Percentiles rank a stretch among this genome's conserved stretches.
Conservation (phyloP, 345 rosid species). For the Populus ilicifolia region DNA sequence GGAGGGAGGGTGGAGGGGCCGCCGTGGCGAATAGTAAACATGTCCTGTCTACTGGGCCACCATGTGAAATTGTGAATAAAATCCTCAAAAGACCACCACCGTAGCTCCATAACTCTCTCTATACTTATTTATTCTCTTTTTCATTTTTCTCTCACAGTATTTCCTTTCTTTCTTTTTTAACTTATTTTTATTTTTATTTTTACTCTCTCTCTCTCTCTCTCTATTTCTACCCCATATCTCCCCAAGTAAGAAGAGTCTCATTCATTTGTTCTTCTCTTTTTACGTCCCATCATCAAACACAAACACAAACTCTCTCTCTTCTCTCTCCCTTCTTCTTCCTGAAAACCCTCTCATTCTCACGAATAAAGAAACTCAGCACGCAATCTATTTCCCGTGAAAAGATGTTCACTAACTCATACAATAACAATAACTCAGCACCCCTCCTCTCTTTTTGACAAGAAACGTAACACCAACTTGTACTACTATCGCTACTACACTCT, state of each 20-base stretch:
- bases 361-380: slow-evolving; percentile 7
- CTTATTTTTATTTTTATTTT: neutral
- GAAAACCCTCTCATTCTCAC: slow-evolving; percentile 11
- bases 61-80: slow-evolving; percentile 10
- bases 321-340: neutral
- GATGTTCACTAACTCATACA: neutral
- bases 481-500: neutral
- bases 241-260: neutral
- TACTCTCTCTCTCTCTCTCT: neutral
- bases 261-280: slow-evolving; percentile 12
- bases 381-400: slow-evolving; percentile 6
- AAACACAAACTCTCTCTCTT: neutral
- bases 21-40: slow-evolving; percentile 24
- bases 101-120: neutral
- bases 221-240: too few relatives aligned
- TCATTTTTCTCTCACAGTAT: neutral
- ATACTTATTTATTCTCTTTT: too few relatives aligned
- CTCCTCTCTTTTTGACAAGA: neutral
- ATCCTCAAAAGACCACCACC: neutral
- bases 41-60: slow-evolving; percentile 17
- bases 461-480: neutral
- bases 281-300: slow-evolving; percentile 16
- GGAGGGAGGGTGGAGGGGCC: slow-evolving; percentile 28
- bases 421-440: neutral
- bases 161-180: neutral